Base-by-base conservation (phyloP, 1,139 yeast genomes). In the Suhomyces chickasaworum region DNA sequence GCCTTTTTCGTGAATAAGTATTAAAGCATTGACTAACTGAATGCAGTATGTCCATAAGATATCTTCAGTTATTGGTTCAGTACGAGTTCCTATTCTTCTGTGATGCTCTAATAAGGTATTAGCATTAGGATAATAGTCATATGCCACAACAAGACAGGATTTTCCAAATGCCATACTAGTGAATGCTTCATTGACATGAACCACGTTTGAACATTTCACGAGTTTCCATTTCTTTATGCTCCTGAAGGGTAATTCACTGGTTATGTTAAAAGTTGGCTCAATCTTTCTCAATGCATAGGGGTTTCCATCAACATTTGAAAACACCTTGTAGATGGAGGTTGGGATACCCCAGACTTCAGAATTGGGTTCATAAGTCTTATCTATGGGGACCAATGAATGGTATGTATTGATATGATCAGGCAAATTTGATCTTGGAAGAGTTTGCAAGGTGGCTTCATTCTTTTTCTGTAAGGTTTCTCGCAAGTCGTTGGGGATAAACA, bases 111-210 rank as follows among this genome's bases (percentile, higher is more conserved):
- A 68, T 37, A 87, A 64, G 2, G 90, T 83, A 43, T 68, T 67
- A 1, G 89, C 74, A 45, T 78, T 68, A 22, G 95, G 93, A 60
- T 76, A 84, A 61, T 79, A 88, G 55, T 86, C 95, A 50, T 78
- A 80, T 4, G 64, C 61, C 42, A 69, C 56, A 27, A 70, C 57
- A 46, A 86, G 66, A 7, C 78, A 76, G 10, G 61, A 56, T 53
- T 87, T 93, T 34, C 90, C 91, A 69, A 95, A 93, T 5, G 91
- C 88, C 52, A 89, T 80, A 9, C 95, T 84, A 1, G 97, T 86
- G 63, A 93, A 93, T 9, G 95, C 90, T 61, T 91, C 97, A 43
- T 80, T 77, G 7, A 90, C 67, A 34, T 77, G 75, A 1, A 87
- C 89, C 15, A 89, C 70, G 55, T 84, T 84, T 12, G 91, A 78